phyloP scores from a whole-genome alignment of 1,284 basidiomycete genomes.

The Trametes sp. region DNA sequence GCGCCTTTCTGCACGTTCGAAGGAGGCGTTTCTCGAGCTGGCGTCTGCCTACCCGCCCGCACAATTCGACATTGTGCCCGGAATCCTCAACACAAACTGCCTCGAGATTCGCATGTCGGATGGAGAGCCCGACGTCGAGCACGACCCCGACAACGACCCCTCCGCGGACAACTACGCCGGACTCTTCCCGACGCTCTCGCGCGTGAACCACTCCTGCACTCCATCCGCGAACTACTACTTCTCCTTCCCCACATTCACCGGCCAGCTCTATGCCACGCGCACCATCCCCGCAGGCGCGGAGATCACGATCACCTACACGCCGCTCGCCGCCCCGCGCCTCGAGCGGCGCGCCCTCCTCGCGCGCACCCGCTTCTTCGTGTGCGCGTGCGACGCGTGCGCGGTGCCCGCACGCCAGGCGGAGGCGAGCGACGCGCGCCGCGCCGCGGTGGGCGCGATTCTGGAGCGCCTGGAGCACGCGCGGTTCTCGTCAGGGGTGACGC shows the following conservation, averaged over 20 bases:
- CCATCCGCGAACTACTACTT: constrained; percentile 19
- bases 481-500: constrained; percentile 12
- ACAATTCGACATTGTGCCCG: constrained; percentile 10
- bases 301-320: constrained; percentile 26
- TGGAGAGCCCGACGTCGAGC: neutral
- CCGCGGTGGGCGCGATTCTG: constrained; percentile 1
- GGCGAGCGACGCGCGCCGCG: constrained; percentile 11
- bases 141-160: neutral
- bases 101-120: constrained; percentile 13
- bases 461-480: constrained; percentile 4
- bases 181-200: constrained; percentile 17
- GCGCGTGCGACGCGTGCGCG: neutral
- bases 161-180: neutral
- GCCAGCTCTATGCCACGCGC: constrained; percentile 8
- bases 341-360: constrained; percentile 14
- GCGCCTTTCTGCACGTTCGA: neutral
- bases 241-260: constrained; percentile 11
- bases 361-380: constrained; percentile 6
- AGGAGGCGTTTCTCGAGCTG: constrained; percentile 1
- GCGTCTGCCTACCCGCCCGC: constrained; percentile 1
- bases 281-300: constrained; percentile 20
- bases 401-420: neutral
- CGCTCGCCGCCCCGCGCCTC: constrained; percentile 3
- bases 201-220: constrained; percentile 19
- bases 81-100: constrained; percentile 21